Conservation (phyloP, 2,329 filamentous ascomycete genomes). For the Ophiostoma australiae region DNA sequence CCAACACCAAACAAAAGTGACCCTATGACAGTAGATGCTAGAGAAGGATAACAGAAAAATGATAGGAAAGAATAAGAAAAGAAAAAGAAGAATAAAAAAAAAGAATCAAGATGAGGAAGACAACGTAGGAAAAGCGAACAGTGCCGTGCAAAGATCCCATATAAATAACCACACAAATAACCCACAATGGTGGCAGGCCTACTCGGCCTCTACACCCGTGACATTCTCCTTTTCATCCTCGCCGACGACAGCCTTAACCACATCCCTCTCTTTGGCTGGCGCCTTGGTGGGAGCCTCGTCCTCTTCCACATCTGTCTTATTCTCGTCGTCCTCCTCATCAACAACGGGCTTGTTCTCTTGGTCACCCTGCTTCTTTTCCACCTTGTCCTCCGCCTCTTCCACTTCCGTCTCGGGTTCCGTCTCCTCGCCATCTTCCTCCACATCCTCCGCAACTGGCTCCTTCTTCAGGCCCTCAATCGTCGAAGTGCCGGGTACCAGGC, state of each 20-base stretch:
- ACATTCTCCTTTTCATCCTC: slow-evolving; percentile 31
- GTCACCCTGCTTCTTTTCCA: slow-evolving; percentile 22
- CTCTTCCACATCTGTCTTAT: slow-evolving; percentile 30
- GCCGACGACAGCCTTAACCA: slow-evolving; percentile 13
- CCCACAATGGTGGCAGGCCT: neutral
- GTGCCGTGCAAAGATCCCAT: neutral
- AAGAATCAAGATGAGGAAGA: too few species aligned
- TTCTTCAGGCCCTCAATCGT: slow-evolving; percentile 27
- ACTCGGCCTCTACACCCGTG: slow-evolving; percentile 1
- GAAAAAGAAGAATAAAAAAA: neutral
- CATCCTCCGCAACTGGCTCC: slow-evolving; percentile 12
- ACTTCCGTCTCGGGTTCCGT: slow-evolving; percentile 19
- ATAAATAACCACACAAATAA: neutral
- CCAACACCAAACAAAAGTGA: neutral
- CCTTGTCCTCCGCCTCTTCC: neutral
- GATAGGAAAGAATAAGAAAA: neutral
- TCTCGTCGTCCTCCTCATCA: slow-evolving; percentile 30
- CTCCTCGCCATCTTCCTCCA: slow-evolving; percentile 21
- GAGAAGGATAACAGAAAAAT: neutral
- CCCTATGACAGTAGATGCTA: neutral
- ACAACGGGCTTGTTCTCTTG: neutral
- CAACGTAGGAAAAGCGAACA: neutral
- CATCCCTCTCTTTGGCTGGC: neutral
- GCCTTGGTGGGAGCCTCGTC: slow-evolving; percentile 26
- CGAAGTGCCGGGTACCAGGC: slow-evolving; percentile 42